Conservation (phyloP, 495 filamentous ascomycete species). For the Immersiella caudata region DNA sequence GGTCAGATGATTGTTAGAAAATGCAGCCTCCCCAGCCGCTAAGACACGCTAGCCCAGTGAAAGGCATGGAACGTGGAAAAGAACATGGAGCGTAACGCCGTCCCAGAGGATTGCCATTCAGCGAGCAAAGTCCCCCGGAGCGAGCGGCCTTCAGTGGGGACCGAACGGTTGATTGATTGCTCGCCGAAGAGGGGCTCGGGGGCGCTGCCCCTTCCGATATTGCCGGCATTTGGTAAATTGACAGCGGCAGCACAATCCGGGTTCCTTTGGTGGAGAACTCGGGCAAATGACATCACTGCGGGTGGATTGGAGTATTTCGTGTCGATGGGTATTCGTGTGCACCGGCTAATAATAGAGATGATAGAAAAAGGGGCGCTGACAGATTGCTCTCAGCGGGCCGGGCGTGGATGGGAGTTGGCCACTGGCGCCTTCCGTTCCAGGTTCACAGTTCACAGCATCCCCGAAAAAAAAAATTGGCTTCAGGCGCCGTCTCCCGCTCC, state of each 20-base stretch:
- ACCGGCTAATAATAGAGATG: constrained; percentile 3
- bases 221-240: constrained; percentile 21
- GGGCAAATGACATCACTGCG: constrained; percentile 26
- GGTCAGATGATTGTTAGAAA: constrained; percentile 29
- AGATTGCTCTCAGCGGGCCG: neutral
- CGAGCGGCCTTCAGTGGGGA: constrained; percentile 4
- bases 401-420: neutral
- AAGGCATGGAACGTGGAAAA: constrained; percentile 15
- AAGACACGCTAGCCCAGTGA: constrained; percentile 23
- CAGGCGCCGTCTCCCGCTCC: neutral
- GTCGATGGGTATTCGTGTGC: neutral
- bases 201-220: constrained; percentile 2
- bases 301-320: neutral
- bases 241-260: constrained; percentile 24
- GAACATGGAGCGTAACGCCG: neutral
- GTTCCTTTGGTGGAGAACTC: constrained; percentile 12
- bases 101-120: neutral
- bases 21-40: constrained; percentile 23
- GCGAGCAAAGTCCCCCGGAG: neutral
- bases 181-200: constrained; percentile 13
- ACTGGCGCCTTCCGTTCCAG: neutral
- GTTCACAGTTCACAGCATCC: neutral
- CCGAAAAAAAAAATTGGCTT: neutral
- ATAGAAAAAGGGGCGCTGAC: neutral
- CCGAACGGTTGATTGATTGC: neutral